These are phyloP conservation scores for Fereydounia khargensis DNA, from an alignment of 1,284 basidiomycete genomes.

Conservation along the genomic window DNA sequence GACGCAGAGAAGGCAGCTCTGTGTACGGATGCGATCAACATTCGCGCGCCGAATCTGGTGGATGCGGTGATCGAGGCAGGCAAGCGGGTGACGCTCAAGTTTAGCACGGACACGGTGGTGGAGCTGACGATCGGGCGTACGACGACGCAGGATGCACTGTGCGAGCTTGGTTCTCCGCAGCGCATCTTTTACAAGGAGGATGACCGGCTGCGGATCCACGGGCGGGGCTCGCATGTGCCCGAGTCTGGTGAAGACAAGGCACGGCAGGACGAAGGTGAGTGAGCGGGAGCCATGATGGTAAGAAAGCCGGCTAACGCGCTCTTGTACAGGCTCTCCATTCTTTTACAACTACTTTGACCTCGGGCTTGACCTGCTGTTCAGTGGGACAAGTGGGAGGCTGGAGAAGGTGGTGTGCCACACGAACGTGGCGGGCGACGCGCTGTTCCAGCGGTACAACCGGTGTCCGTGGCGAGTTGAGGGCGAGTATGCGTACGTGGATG, in stretches of 20 bases:
- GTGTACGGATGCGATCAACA: conserved; percentile 19
- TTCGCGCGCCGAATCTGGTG: conserved; percentile 10
- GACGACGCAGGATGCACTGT: conserved; percentile 31
- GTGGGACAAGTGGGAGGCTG: conserved; percentile 16
- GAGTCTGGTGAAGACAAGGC: not conserved
- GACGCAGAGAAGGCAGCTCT: conserved; percentile 26
- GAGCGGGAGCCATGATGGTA: not conserved
- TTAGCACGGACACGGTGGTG: conserved; percentile 5
- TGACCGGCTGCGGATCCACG: conserved; percentile 32
- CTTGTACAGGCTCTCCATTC: conserved; percentile 15
- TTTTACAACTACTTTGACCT: conserved; percentile 45
- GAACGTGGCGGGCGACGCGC: conserved; percentile 28
- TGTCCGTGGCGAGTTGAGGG: conserved; percentile 22
- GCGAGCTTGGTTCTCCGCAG: conserved; percentile 26
- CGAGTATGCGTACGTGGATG: not conserved
- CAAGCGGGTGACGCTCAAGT: conserved; percentile 10
- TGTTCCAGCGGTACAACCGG: conserved; percentile 31
- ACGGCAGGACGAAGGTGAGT: not conserved
- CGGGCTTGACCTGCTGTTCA: conserved; percentile 28
- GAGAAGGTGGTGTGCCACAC: conserved; percentile 37
- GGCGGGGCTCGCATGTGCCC: not conserved
- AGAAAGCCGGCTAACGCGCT: no score
- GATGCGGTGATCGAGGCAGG: conserved; percentile 14
- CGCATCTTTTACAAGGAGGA: conserved; percentile 36
- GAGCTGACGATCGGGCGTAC: conserved; percentile 22